Percentiles rank a stretch among this genome's conserved stretches.
Conservation (phyloP, 2,329 filamentous ascomycete species). For the Cercospora beticola region DNA sequence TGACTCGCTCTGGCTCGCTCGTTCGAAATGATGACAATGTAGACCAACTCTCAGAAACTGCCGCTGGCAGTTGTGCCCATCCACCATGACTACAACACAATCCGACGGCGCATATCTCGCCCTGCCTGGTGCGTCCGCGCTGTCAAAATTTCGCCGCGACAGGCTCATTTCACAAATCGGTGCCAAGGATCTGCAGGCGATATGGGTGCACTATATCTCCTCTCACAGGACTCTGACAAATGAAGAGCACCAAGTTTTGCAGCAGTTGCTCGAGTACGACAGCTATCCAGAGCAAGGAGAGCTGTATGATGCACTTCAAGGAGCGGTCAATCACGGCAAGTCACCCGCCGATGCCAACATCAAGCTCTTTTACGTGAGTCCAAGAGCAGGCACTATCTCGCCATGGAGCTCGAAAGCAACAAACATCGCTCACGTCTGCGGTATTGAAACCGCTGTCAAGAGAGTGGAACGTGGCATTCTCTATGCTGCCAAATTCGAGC, state of each 20-base stretch:
- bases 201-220: slow-evolving; percentile 54
- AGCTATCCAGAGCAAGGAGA: slow-evolving; percentile 50
- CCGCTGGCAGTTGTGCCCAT: slow-evolving; percentile 19
- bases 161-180: slow-evolving; percentile 48
- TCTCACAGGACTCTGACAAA: slow-evolving; percentile 43
- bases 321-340: slow-evolving; percentile 51
- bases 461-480: slow-evolving; percentile 85
- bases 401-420: slow-evolving; percentile 98
- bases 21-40: slow-evolving; percentile 4
- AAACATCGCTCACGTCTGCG: slow-evolving; percentile 89
- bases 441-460: slow-evolving; percentile 67
- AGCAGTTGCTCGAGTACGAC: slow-evolving; percentile 62
- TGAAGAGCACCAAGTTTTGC: slow-evolving; percentile 52
- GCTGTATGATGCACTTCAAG: slow-evolving; percentile 46
- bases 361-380: slow-evolving; percentile 69
- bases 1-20: not conserved
- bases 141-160: slow-evolving; percentile 52
- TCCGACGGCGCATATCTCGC: slow-evolving; percentile 40
- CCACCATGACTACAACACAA: slow-evolving; percentile 14
- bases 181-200: slow-evolving; percentile 49
- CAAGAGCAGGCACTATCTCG: slow-evolving; percentile 78
- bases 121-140: slow-evolving; percentile 56
- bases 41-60: slow-evolving; percentile 14
- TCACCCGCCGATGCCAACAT: slow-evolving; percentile 51
- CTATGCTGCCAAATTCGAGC: slow-evolving; percentile 64